Evolutionary conservation across 441 rosid genomes (phyloP).

Genomic region (Arabidopsis lyrata): DNA sequence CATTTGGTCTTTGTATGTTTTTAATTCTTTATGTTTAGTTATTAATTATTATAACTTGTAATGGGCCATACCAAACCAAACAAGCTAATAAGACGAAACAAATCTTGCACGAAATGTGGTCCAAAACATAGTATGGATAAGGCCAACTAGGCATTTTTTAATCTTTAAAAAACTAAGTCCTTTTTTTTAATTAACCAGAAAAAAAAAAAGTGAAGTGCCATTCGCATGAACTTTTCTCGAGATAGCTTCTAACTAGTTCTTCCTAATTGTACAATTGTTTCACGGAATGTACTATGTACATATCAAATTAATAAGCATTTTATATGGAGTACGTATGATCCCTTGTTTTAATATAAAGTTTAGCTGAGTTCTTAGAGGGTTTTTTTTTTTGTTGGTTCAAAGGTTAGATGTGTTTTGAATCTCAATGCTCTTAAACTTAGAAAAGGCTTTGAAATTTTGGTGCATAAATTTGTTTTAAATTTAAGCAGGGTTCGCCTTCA

Average conservation of each 20-base stretch:
- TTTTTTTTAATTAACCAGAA: not conserved
- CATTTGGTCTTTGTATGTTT: not conserved
- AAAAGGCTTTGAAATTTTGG: too few species aligned
- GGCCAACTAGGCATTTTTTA: conserved; percentile 10
- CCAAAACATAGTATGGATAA: conserved; percentile 15
- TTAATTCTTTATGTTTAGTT: not conserved
- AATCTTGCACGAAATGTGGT: conserved; percentile 1
- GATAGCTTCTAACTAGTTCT: conserved; percentile 20
- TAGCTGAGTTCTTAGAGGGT: not conserved
- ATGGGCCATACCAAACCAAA: not conserved
- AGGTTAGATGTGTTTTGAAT: too few species aligned
- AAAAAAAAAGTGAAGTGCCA: not conserved
- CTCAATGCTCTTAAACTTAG: too few species aligned
- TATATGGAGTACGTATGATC: not conserved
- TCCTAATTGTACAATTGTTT: not conserved
- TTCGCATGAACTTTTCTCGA: conserved; percentile 35
- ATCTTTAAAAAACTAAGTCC: not conserved
- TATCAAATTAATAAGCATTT: conserved; percentile 1
- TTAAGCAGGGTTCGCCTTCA: not conserved
- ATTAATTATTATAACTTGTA: not conserved
- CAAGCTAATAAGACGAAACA: not conserved
- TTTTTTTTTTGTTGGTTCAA: too few species aligned
- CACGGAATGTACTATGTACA: conserved; percentile 15
- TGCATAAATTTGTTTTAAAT: too few species aligned
- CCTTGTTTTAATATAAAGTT: not conserved